These are phyloP conservation scores for Trichoderma atroviride DNA, from an alignment of 2,329 filamentous ascomycete genomes.

Conservation along the genomic window DNA sequence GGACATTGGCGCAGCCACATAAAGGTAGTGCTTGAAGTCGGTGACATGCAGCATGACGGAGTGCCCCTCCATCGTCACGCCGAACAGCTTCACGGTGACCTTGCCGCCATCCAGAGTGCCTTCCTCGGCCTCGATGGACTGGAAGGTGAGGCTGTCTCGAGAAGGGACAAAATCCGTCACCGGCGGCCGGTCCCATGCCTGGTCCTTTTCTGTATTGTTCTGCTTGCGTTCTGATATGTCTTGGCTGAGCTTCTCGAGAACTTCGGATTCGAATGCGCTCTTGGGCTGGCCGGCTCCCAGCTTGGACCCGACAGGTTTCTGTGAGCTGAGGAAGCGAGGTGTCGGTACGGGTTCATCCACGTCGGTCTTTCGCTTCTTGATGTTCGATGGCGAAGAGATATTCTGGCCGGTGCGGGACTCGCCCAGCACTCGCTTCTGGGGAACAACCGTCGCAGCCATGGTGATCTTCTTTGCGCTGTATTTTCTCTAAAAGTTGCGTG, in stretches of 20 bases:
- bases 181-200: slow-evolving; percentile 76
- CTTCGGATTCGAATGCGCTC: slow-evolving; percentile 90
- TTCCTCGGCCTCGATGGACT: slow-evolving; percentile 94
- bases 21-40: slow-evolving; percentile 95
- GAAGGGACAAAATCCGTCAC: slow-evolving; percentile 56
- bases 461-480: slow-evolving; percentile 18
- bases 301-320: slow-evolving; percentile 63
- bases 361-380: slow-evolving; percentile 86
- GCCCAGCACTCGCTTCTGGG: slow-evolving; percentile 73
- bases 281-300: slow-evolving; percentile 75
- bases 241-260: slow-evolving; percentile 93
- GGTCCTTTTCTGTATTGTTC: slow-evolving; percentile 88
- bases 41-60: slow-evolving; percentile 95
- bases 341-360: slow-evolving; percentile 57
- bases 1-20: slow-evolving; percentile 81
- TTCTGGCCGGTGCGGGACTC: slow-evolving; percentile 69
- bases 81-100: slow-evolving; percentile 86
- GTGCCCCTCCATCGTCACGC: slow-evolving; percentile 80
- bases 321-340: slow-evolving; percentile 62
- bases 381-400: slow-evolving; percentile 57
- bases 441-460: slow-evolving; percentile 57
- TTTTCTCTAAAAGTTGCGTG: background rate
- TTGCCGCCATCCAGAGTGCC: slow-evolving; percentile 76
- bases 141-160: slow-evolving; percentile 78
- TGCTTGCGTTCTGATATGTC: slow-evolving; percentile 85